These are phyloP conservation scores for Paecilomyces sp. DNA, from an alignment of 2,329 filamentous ascomycete genomes.

Conservation along the genomic window DNA sequence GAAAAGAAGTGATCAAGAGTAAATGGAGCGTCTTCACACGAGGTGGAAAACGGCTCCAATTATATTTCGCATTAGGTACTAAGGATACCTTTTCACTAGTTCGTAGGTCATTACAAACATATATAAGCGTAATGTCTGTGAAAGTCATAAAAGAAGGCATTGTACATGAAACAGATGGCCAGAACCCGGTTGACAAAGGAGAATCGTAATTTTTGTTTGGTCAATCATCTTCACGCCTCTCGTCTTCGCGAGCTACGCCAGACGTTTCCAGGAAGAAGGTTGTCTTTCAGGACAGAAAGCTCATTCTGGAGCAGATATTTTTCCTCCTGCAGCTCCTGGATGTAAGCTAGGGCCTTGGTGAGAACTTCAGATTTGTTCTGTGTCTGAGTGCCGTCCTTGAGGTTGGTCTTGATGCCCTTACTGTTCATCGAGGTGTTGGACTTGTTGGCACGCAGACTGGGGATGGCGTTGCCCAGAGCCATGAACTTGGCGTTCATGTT, in stretches of 20 bases:
- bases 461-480: slow-evolving; percentile 29
- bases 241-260: neutral
- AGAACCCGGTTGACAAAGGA: neutral
- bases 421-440: slow-evolving; percentile 14
- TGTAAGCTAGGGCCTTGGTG: slow-evolving; percentile 28
- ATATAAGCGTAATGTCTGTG: neutral
- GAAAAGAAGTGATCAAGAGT: neutral
- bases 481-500: slow-evolving; percentile 38
- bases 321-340: slow-evolving; percentile 28
- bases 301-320: slow-evolving; percentile 27
- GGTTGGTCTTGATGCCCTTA: slow-evolving; percentile 7
- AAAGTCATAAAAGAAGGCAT: neutral
- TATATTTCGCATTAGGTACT: neutral
- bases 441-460: slow-evolving; percentile 1
- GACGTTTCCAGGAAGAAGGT: neutral
- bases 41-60: neutral
- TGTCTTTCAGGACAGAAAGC: slow-evolving; percentile 17
- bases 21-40: neutral
- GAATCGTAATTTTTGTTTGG: neutral
- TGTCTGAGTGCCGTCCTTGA: slow-evolving; percentile 9
- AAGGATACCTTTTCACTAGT: neutral
- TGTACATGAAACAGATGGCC: neutral
- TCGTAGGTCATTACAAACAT: neutral
- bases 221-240: neutral
- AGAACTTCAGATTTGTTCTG: slow-evolving; percentile 33